Evolutionary conservation across 1,284 basidiomycete species (phyloP), one percentile per base, ranked within the genome.

Genomic region (Wolfiporia cocos): DNA sequence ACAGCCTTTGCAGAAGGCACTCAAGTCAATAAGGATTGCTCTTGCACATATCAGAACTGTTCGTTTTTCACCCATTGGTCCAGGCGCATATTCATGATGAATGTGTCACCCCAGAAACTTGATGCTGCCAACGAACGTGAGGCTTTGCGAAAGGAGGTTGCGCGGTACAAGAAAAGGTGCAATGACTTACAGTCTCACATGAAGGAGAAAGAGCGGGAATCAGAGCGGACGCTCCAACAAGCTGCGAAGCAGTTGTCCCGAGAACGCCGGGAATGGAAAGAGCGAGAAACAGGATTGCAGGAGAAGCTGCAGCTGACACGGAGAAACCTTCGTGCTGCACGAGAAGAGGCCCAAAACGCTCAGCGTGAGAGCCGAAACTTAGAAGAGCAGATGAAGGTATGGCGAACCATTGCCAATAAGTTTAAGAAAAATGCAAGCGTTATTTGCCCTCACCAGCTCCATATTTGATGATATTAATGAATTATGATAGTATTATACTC

Each of bases 381-480:
- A 28, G 34, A 49, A n/a, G 37, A 17, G n/a, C 49, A 53, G 26
- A 23, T 40, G 29, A 42, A 35, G 30, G 19, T 35, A 26, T 43
- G 47, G 41, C 39, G 37, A 20, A 38, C 38, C 9, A 44, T 36
- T 28, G 41, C 44, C n/a, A 5, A 40, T 20, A 15, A 33, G 26
- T 55, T 52, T 37, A 53, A 47, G 49, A 55, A 55, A 39, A 53
- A 52, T 44, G 54, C 52, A 36, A 20, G 3, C 17, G 5, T 3
- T 15, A 11, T 10, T 37, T 17, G 21, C 33, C 5, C n/a, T n/a
- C n/a, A n/a, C n/a, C n/a, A n/a, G n/a, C n/a, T 7, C 14, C 15
- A 10, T 7, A 9, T 35, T 14, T 12, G 14, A n/a, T 23, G 12
- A 14, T n/a, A n/a, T n/a, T n/a, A n/a, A n/a, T 24, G 26, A 28